These are phyloP conservation scores for Primulina tabacum DNA, from an alignment of 257 asterid genomes.

Conservation along the genomic window DNA sequence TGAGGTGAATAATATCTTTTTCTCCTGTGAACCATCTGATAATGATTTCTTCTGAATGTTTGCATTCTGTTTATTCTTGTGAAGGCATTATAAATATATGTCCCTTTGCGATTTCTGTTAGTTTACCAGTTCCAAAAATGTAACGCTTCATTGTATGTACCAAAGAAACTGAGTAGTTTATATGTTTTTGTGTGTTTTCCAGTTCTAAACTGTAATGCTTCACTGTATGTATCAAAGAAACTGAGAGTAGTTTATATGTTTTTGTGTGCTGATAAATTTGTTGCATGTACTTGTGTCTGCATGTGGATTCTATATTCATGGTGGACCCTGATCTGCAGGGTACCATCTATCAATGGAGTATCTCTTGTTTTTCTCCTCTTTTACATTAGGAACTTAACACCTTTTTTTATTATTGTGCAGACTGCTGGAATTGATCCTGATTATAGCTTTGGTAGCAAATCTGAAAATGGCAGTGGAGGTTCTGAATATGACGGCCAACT, in stretches of 20 bases:
- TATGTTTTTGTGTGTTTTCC: neutral
- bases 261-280: constrained; percentile 13
- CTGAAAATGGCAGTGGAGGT: constrained; percentile 64
- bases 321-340: constrained; percentile 16
- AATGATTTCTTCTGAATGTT: constrained; percentile 15
- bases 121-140: constrained; percentile 6
- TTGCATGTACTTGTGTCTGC: neutral
- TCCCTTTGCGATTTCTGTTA: constrained; percentile 7
- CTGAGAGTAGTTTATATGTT: neutral
- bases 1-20: constrained; percentile 43
- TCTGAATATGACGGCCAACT: constrained; percentile 57
- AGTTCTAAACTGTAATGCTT: constrained; percentile 10
- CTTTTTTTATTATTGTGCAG: constrained; percentile 38
- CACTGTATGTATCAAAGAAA: constrained; percentile 6
- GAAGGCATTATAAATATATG: constrained; percentile 5
- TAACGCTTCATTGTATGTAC: constrained; percentile 7
- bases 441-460: constrained; percentile 49
- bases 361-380: constrained; percentile 20
- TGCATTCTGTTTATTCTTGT: constrained; percentile 14
- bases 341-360: constrained; percentile 21
- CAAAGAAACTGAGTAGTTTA: neutral
- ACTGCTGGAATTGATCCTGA: constrained; percentile 46
- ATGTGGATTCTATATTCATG: constrained; percentile 11
- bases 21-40: constrained; percentile 14
- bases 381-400: constrained; percentile 19